A percentile compares a stretch with the other conserved stretches of the same genome.
phyloP scores from a whole-genome alignment of 2,329 filamentous ascomycete species.

The Dactylonectria macrodidyma region DNA sequence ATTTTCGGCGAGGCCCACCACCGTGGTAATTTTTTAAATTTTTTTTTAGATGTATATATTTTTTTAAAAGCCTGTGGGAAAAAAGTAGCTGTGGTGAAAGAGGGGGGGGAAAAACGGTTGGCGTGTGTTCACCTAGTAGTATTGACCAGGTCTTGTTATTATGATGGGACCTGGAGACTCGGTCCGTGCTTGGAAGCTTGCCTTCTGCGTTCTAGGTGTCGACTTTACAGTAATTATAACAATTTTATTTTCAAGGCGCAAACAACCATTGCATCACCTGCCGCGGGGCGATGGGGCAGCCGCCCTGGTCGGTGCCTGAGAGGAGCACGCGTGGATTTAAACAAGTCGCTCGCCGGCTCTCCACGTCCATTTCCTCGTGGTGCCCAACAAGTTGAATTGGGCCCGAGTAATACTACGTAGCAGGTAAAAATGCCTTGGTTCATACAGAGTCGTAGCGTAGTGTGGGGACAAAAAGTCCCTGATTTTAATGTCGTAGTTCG shows the following conservation, averaged over 20 bases:
- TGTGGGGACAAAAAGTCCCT: neutral
- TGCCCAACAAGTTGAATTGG: neutral
- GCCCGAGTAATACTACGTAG: neutral
- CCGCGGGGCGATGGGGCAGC: conserved; percentile 13
- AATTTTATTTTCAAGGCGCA: conserved; percentile 6
- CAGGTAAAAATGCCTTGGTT: neutral
- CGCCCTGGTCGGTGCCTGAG: neutral
- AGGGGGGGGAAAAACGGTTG: neutral
- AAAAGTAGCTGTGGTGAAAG: conserved; percentile 5
- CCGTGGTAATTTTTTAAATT: neutral
- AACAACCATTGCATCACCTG: conserved; percentile 15
- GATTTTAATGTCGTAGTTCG: conserved; percentile 3
- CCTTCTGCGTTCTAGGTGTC: neutral
- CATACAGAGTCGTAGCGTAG: neutral
- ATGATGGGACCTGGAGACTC: neutral
- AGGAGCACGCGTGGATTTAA: neutral
- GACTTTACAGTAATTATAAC: neutral
- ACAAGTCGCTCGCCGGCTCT: neutral
- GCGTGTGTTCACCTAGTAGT: neutral
- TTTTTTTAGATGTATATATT: neutral
- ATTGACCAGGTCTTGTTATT: neutral
- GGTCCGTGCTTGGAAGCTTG: neutral
- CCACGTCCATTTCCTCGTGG: neutral
- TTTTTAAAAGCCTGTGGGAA: neutral
- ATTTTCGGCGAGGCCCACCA: conserved; percentile 9